Evolutionary conservation across 2,329 filamentous ascomycete species (phyloP).

Genomic region (Lasiodiplodia sp.): DNA sequence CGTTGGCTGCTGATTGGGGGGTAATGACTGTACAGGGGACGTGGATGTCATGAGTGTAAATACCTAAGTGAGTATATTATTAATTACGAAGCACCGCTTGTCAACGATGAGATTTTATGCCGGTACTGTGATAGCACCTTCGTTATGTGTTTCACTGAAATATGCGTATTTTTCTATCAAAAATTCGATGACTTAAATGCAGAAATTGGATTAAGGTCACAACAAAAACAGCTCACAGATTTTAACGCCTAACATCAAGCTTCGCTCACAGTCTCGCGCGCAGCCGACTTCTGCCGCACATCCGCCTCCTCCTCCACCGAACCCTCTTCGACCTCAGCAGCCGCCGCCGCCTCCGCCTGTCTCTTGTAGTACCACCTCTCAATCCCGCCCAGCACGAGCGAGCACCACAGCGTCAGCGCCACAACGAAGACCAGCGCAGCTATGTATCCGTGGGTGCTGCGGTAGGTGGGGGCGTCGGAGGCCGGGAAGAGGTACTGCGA

Average conservation of each 20-base stretch:
- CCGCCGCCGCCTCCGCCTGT: not conserved
- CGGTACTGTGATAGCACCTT: not conserved
- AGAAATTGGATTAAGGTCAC: not conserved
- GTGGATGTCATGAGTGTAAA: not conserved
- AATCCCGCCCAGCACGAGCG: constrained; percentile 8
- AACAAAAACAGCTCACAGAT: not conserved
- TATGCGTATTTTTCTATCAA: not conserved
- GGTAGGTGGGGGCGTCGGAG: constrained; percentile 29
- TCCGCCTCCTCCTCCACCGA: constrained; percentile 4
- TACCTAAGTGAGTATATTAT: not conserved
- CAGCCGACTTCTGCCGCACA: constrained; percentile 1
- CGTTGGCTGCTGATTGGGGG: constrained; percentile 7
- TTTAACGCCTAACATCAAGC: not conserved
- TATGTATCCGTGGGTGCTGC: constrained; percentile 28
- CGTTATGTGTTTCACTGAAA: not conserved
- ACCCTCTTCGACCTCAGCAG: not conserved
- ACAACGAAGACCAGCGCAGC: constrained; percentile 32
- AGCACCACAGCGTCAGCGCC: constrained; percentile 30
- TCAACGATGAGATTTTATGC: not conserved
- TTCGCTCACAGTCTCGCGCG: not conserved
- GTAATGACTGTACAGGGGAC: not conserved
- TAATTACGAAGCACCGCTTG: not conserved
- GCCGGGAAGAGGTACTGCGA: constrained; percentile 32
- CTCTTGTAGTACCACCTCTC: constrained; percentile 21
- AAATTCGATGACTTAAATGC: not conserved